Evolutionary conservation across 2,329 filamentous ascomycete species (phyloP), one percentile per base, ranked within the genome.

Genomic region (Ophiocordyceps australis): DNA sequence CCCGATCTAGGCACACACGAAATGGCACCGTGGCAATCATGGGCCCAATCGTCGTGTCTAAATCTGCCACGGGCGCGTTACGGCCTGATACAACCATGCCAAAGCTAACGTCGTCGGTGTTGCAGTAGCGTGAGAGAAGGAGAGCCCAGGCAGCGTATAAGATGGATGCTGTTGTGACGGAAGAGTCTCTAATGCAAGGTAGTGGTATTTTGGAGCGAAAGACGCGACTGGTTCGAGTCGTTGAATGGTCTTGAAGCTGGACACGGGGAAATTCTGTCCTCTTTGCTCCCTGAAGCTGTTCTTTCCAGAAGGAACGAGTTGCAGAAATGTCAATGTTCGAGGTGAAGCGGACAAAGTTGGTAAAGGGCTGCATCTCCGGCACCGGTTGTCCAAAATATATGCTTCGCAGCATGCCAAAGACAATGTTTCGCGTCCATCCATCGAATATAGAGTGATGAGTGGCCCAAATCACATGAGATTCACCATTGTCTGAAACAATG

Each of bases 391-490:
- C 27, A 4, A 19, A 18, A 17, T 34, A 38, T 9, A 27, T 15
- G 3, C 25, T 22, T 10, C 25, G 20, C 5, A 39, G 18, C 1
- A 17, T 17, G 9, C 22, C 21, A 12, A 32, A 12, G 10, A 37
- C 27, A 0, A 37, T 23, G 7, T 18, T 19, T 22, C 34, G n/a
- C 6, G 36, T 36, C 37, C 37, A 42, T 5, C 40, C 42, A 21
- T 46, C 42, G 15, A 42, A 40, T 1, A 43, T 16, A 3, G 41
- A 32, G 17, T 45, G 43, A 16, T 46, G 42, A 3, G 32, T 30
- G 4, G 36, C 37, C 30, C 37, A 40, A 4, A 40, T 31, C 11
- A 46, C 38, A 7, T 22, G 39, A 3, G 13, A 7, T 4, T 17
- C 15, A 7, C 12, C 15, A 3, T 23, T 7, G 6, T 13, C 15